Conservation (phyloP, 2,329 filamentous ascomycete species). For the Mycosphaerella sp. region DNA sequence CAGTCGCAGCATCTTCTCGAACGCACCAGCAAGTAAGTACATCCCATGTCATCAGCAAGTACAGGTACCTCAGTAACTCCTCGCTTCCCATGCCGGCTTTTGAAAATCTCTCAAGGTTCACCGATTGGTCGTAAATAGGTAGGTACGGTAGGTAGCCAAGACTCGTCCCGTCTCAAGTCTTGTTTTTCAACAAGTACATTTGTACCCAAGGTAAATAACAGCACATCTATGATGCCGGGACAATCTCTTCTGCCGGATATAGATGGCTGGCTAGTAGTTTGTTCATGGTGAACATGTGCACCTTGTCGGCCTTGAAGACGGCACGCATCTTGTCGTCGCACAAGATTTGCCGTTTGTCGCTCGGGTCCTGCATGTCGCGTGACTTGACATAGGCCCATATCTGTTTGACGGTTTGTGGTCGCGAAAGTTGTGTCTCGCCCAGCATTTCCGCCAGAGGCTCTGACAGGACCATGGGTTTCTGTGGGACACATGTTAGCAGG, state of each 20-base stretch:
- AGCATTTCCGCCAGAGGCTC: slow-evolving; percentile 62
- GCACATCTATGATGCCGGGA: not conserved
- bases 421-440: slow-evolving; percentile 72
- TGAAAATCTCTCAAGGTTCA: too few relatives aligned
- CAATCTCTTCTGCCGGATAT: slow-evolving; percentile 67
- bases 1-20: too few relatives aligned
- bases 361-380: slow-evolving; percentile 81
- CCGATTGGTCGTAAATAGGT: too few relatives aligned
- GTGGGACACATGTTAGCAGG: slow-evolving; percentile 4
- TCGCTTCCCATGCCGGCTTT: too few relatives aligned
- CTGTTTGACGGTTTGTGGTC: slow-evolving; percentile 91
- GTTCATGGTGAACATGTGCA: slow-evolving; percentile 99
- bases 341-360: slow-evolving; percentile 82
- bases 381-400: slow-evolving; percentile 94
- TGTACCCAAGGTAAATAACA: not conserved
- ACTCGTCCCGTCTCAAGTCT: too few relatives aligned
- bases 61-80: too few relatives aligned
- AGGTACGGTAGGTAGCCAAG: too few relatives aligned
- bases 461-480: slow-evolving; percentile 71
- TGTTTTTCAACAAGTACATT: too few relatives aligned
- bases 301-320: slow-evolving; percentile 82
- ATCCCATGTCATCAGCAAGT: too few relatives aligned
- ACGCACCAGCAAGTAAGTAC: too few relatives aligned
- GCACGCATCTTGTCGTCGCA: slow-evolving; percentile 89
- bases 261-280: slow-evolving; percentile 87